Evolutionary conservation across 73 alveolate genomes (phyloP).

Genomic region (Stentor coeruleus): DNA sequence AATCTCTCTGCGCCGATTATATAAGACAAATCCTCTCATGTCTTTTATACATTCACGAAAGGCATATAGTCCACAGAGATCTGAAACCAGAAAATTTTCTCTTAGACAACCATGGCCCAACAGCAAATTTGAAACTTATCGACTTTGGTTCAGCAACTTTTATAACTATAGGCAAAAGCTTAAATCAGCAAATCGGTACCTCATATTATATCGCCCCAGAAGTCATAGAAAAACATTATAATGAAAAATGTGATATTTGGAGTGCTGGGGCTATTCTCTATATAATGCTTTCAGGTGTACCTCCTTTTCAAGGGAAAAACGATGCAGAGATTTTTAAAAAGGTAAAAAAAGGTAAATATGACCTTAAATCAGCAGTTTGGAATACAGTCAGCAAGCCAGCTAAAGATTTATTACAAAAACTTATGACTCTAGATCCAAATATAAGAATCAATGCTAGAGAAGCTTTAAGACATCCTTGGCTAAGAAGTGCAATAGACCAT

Average conservation of each 20-base stretch:
- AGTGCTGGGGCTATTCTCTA: conserved; percentile 67
- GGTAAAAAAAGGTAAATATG: conserved; percentile 59
- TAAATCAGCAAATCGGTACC: conserved; percentile 63
- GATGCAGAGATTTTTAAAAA: conserved; percentile 13
- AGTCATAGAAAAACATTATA: conserved; percentile 41
- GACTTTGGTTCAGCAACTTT: conserved; percentile 84
- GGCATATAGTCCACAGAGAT: conserved; percentile 76
- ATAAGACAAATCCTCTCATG: conserved; percentile 88
- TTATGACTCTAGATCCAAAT: conserved; percentile 48
- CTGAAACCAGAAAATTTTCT: conserved; percentile 52
- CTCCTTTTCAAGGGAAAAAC: conserved; percentile 70
- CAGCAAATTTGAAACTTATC: conserved; percentile 51
- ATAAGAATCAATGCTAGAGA: conserved; percentile 50
- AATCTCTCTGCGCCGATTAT: conserved; percentile 78
- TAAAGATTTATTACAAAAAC: conserved; percentile 53
- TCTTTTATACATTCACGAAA: conserved; percentile 86
- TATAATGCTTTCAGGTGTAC: conserved; percentile 72
- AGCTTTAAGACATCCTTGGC: conserved; percentile 68
- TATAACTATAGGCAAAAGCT: conserved; percentile 34
- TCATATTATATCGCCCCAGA: conserved; percentile 81
- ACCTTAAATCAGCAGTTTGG: conserved; percentile 41
- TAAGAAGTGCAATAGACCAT: conserved; percentile 29
- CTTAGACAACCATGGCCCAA: conserved; percentile 8
- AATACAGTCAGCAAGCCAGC: conserved; percentile 40
- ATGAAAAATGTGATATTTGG: conserved; percentile 78